Conservation (phyloP, 2,329 filamentous ascomycete species). For the Tolypocladium amazonense region DNA sequence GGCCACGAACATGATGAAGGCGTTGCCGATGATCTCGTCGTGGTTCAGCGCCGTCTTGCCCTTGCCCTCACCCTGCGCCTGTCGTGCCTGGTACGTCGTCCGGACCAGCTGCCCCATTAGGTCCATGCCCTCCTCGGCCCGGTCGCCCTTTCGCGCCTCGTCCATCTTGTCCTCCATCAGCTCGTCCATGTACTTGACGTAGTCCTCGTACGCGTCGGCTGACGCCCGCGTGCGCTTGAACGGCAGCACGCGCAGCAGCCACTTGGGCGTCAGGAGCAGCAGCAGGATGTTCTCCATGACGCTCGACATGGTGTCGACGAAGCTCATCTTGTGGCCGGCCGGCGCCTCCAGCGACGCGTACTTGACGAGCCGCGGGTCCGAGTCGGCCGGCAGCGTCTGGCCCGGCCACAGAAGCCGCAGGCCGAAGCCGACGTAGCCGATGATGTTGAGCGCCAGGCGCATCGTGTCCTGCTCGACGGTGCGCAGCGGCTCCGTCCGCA, state of each 20-base stretch:
- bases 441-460: conserved; percentile 45
- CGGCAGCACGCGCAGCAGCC: conserved; percentile 42
- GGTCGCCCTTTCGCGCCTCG: conserved; percentile 23
- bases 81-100: neutral
- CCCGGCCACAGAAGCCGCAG: conserved; percentile 51
- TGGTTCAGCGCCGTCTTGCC: conserved; percentile 33
- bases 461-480: conserved; percentile 56
- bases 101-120: conserved; percentile 35
- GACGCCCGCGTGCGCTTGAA: conserved; percentile 40
- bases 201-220: conserved; percentile 48
- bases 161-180: conserved; percentile 51
- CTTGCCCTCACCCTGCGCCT: neutral
- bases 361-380: conserved; percentile 34
- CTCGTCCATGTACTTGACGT: conserved; percentile 58
- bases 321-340: conserved; percentile 51
- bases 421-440: conserved; percentile 62
- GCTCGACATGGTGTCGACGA: conserved; percentile 49
- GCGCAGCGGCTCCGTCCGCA: conserved; percentile 31
- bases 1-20: conserved; percentile 58
- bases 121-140: conserved; percentile 37
- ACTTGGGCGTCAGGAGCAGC: conserved; percentile 48
- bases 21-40: conserved; percentile 62
- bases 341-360: conserved; percentile 35
- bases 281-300: conserved; percentile 54
- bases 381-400: conserved; percentile 34